phyloP scores from a whole-genome alignment of 2,329 filamentous ascomycete genomes.

The Trichoderma cornu-damae region DNA sequence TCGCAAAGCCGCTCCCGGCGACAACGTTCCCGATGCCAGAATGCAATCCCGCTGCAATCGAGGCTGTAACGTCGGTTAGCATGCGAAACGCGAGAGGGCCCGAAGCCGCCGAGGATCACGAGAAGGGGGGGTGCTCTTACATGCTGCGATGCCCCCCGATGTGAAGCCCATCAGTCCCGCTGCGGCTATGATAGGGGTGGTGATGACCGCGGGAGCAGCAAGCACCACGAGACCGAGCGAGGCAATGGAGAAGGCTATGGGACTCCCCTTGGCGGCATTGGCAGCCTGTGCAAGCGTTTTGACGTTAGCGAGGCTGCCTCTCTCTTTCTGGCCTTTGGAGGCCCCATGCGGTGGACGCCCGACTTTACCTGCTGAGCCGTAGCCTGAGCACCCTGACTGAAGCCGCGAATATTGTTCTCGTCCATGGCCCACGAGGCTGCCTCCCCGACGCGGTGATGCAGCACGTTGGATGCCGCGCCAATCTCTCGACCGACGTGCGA shows the following conservation, averaged over 20 bases:
- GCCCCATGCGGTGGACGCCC: no score
- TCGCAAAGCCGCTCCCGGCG: conserved; percentile 26
- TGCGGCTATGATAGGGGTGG: conserved; percentile 20
- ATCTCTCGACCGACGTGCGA: background rate
- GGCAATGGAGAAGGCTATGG: background rate
- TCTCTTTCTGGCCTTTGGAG: no score
- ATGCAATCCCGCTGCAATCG: conserved; percentile 26
- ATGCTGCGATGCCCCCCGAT: conserved; percentile 21
- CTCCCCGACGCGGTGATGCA: background rate
- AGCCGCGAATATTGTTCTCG: background rate
- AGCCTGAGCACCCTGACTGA: background rate
- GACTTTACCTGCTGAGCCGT: background rate
- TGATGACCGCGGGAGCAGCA: conserved; percentile 9
- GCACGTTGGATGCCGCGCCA: background rate
- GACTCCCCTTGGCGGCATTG: background rate
- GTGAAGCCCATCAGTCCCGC: conserved; percentile 23
- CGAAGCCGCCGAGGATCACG: no score
- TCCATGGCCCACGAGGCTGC: background rate
- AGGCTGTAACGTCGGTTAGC: conserved; percentile 20
- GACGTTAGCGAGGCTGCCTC: no score
- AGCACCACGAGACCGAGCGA: background rate
- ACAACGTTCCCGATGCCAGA: conserved; percentile 28
- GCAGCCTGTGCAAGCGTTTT: no score
- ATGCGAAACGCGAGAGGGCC: no score
- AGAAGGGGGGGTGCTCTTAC: conserved; percentile 1